Evolutionary conservation across 208 protist species (phyloP).

Genomic region (Naegleria fowleri): DNA sequence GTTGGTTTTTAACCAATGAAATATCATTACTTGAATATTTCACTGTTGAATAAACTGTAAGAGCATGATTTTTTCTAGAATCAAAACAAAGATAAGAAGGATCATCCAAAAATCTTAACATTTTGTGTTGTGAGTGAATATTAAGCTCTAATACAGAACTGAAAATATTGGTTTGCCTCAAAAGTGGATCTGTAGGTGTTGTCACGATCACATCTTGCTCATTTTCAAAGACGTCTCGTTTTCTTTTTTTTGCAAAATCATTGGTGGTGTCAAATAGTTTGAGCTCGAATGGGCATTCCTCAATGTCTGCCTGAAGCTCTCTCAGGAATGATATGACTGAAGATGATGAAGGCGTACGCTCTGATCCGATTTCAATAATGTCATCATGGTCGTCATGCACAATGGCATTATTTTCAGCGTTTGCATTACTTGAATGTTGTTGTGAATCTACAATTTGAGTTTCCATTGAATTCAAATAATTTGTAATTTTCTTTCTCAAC

Average conservation of each 20-base stretch:
- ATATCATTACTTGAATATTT: neutral
- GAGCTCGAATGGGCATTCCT: neutral
- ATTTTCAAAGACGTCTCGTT: neutral
- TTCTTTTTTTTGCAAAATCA: neutral
- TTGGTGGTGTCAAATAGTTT: neutral
- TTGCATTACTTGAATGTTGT: no score
- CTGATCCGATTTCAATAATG: no score
- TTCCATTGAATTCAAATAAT: neutral
- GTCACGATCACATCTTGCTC: neutral
- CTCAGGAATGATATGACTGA: neutral
- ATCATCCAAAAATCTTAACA: neutral
- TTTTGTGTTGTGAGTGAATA: neutral
- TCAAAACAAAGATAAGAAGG: neutral
- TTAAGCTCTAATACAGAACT: neutral
- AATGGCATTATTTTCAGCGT: neutral
- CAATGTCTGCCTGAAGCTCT: neutral
- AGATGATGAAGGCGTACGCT: no score
- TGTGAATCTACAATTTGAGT: no score
- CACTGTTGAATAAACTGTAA: neutral
- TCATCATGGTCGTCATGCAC: neutral
- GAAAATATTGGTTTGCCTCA: neutral
- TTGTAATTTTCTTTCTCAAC: neutral
- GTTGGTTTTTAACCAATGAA: neutral
- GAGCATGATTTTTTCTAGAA: neutral
- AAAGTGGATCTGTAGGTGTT: neutral